These are phyloP conservation scores for Camellia oleifera DNA, from an alignment of 179 eudicot species.

Conservation along the genomic window DNA sequence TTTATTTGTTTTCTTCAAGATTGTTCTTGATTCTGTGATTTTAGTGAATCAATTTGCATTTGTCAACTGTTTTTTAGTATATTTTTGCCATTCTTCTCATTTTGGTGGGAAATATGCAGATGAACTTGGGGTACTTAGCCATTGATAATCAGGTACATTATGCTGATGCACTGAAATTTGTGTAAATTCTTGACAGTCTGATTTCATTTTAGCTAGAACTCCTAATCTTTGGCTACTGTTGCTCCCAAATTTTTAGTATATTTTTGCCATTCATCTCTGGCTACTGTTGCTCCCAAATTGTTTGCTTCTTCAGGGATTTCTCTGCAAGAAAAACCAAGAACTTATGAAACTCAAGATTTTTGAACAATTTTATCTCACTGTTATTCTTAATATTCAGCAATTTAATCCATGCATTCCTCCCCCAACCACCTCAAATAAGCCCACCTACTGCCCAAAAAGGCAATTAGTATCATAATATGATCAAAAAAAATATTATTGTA, in stretches of 20 bases:
- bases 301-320: neutral
- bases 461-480: neutral
- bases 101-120: conserved; percentile 50
- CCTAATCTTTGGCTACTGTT: too few relatives aligned
- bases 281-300: neutral
- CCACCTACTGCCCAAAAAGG: neutral
- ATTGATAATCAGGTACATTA: conserved; percentile 83
- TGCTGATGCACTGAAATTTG: neutral
- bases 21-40: conserved; percentile 3
- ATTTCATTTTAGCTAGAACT: conserved; percentile 9
- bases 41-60: conserved; percentile 11
- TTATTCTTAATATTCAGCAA: neutral
- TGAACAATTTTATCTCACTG: neutral
- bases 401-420: neutral
- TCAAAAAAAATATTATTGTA: neutral
- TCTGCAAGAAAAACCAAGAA: neutral
- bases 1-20: conserved; percentile 13
- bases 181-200: neutral
- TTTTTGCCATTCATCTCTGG: neutral
- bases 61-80: conserved; percentile 4
- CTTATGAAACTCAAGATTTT: neutral
- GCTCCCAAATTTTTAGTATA: too few relatives aligned
- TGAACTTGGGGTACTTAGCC: conserved; percentile 97
- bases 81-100: conserved; percentile 12
- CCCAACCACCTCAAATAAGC: neutral